Base-by-base conservation (phyloP, 306 rosid species). In the Citrullus mucosospermus region DNA sequence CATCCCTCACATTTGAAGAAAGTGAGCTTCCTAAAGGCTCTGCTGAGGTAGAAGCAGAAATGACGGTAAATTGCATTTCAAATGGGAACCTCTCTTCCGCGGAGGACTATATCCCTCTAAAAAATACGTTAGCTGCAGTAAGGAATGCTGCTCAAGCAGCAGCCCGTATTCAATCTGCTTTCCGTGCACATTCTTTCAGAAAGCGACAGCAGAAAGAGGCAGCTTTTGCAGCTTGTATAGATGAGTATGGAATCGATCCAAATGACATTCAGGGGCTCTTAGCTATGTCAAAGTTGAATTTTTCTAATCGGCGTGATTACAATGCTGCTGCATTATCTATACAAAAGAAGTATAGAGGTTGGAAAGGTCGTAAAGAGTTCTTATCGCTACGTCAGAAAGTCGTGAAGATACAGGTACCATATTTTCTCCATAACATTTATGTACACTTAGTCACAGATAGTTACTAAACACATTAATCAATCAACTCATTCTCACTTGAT, bases 141-240 rank as follows among this genome's bases (percentile, higher is more conserved):
- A 87, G 96, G 81, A 92, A 96, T 86, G 88, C 97, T 53, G 83
- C 97, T 77, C 93, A 80, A 84, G 99, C 99, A 80, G 99, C 98
- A 54, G 96, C 97, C 16, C 91, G 90, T 63, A 92, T 96, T 83
- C 99, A 92, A 77, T 84, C 93, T 79, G 98, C 98, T 82, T 96
- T 96, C 83, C 95, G 97, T 72, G 98, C 88, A 1, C 93, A 78
- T 87, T 96, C 98, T 70, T 95, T 96, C 78, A 85, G 90, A 76
- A 91, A 68, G 78, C 87, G 84, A 65, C 84, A 15, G 60, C 88
- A 81, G 18, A 88, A 71, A 78, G 96, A 88, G 79, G 80, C 82
- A 69, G 77, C n/a, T 61, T 44, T 75, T 48, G 78, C 76, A 1
- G 65, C 84, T 54, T 36, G 84, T 80, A 36, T 87, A 25, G 86